These are phyloP conservation scores for Amanita rubescens DNA, from an alignment of 768 basidiomycete species.

Conservation along the genomic window DNA sequence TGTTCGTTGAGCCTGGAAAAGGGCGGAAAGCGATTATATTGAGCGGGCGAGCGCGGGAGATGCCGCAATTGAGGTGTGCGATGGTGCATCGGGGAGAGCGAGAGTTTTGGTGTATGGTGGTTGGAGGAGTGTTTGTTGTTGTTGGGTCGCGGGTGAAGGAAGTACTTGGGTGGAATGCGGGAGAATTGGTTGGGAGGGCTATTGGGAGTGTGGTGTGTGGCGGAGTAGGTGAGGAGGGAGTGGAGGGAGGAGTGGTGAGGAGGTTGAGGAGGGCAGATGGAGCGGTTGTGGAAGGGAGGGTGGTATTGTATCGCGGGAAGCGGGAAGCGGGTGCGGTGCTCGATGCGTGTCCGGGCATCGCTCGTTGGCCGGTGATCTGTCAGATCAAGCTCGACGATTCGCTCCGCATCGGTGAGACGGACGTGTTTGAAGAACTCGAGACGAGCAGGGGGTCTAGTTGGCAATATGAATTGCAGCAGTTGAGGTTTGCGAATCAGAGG, in stretches of 20 bases:
- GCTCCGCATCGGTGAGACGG: constrained; percentile 5
- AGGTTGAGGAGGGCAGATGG: constrained; percentile 33
- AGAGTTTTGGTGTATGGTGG: constrained; percentile 52
- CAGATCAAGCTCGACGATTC: constrained; percentile 28
- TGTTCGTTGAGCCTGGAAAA: constrained; percentile 90
- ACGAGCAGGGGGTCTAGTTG: constrained; percentile 67
- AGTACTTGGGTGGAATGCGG: constrained; percentile 56
- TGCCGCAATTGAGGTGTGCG: constrained; percentile 58
- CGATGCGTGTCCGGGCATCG: constrained; percentile 17
- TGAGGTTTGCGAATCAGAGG: constrained; percentile 63
- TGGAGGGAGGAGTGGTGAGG: constrained; percentile 19
- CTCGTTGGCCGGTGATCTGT: constrained; percentile 29
- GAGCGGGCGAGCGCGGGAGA: constrained; percentile 66
- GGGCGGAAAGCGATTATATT: constrained; percentile 92
- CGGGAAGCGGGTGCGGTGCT: constrained; percentile 7
- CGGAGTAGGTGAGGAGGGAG: constrained; percentile 13
- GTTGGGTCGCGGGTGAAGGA: constrained; percentile 46
- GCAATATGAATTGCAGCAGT: constrained; percentile 90
- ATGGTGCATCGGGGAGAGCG: constrained; percentile 31
- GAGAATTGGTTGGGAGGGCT: constrained; percentile 45
- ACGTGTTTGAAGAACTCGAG: constrained; percentile 72
- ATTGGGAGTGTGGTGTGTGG: constrained; percentile 27
- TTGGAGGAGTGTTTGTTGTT: constrained; percentile 41
- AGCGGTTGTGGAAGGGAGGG: constrained; percentile 13
- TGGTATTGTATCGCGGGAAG: constrained; percentile 26